Evolutionary conservation across 805 yeast species (phyloP).

Genomic region (Saccharomyces paradoxus): DNA sequence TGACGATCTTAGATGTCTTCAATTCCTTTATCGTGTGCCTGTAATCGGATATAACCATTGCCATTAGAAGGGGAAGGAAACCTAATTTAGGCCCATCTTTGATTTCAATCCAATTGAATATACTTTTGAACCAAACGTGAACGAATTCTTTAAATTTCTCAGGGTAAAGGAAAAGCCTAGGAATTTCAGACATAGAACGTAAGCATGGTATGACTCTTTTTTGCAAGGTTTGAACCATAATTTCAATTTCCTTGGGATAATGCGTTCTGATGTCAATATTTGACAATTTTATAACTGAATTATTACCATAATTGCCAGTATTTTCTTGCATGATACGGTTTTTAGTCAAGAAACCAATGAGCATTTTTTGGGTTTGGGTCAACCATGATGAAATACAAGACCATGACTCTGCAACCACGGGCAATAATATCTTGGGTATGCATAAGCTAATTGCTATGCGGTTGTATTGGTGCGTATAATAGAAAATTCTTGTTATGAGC

Average conservation of each 20-base stretch:
- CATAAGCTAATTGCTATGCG: slow-evolving; percentile 32
- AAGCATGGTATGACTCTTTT: slow-evolving; percentile 27
- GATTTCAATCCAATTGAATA: slow-evolving; percentile 36
- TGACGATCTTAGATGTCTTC: slow-evolving; percentile 41
- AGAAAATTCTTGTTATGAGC: slow-evolving; percentile 30
- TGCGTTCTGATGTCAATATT: slow-evolving; percentile 7
- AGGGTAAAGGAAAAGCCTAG: slow-evolving; percentile 33
- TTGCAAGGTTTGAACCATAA: slow-evolving; percentile 23
- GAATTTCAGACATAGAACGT: slow-evolving; percentile 27
- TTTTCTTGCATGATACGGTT: neutral
- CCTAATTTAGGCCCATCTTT: slow-evolving; percentile 34
- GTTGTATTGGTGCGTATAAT: slow-evolving; percentile 14
- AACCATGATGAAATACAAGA: slow-evolving; percentile 23
- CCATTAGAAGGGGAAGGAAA: slow-evolving; percentile 24
- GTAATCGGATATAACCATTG: slow-evolving; percentile 22
- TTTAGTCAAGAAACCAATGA: slow-evolving; percentile 6
- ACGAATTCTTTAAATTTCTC: slow-evolving; percentile 22
- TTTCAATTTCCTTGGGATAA: slow-evolving; percentile 17
- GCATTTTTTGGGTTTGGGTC: slow-evolving; percentile 21
- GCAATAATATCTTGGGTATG: slow-evolving; percentile 19
- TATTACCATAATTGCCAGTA: neutral
- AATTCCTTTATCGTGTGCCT: slow-evolving; percentile 14
- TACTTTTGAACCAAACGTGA: slow-evolving; percentile 34
- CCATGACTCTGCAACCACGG: slow-evolving; percentile 31
- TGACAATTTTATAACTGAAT: neutral